Evolutionary conservation across 164 flowering plant species (phyloP).

Genomic region (Protea cynaroides): DNA sequence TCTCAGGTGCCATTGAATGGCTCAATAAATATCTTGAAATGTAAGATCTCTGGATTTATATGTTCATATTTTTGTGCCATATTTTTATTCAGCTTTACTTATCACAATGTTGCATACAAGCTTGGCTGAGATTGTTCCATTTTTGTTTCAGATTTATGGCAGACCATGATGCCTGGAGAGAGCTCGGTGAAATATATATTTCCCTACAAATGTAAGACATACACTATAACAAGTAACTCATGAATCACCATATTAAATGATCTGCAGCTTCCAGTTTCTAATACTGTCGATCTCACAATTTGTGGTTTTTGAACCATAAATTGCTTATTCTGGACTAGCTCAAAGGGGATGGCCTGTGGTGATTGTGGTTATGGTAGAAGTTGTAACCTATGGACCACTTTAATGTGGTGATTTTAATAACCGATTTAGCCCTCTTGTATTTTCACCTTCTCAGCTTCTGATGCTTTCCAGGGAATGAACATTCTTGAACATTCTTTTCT

Average conservation of each 20-base stretch:
- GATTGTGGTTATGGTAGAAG: too few relatives aligned
- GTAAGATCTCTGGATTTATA: constrained; percentile 33
- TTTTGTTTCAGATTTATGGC: constrained; percentile 79
- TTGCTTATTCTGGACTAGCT: neutral
- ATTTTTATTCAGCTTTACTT: too few relatives aligned
- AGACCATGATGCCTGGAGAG: constrained; percentile 99
- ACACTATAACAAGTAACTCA: constrained; percentile 5
- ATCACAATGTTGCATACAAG: constrained; percentile 1
- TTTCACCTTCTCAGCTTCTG: neutral
- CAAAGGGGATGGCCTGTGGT: neutral
- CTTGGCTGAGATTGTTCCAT: neutral
- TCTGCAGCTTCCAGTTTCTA: neutral
- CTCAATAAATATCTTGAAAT: constrained; percentile 86
- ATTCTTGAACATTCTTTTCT: constrained; percentile 5
- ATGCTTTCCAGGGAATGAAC: neutral
- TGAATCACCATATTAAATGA: too few relatives aligned
- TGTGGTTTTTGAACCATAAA: neutral
- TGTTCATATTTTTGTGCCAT: neutral
- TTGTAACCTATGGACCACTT: neutral
- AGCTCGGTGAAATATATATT: constrained; percentile 84
- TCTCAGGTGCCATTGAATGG: constrained; percentile 61
- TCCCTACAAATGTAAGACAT: constrained; percentile 79
- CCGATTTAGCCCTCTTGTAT: neutral
- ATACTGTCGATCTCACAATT: too few relatives aligned
- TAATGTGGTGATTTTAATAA: neutral